A percentile compares a stretch with the other conserved stretches of the same genome.
phyloP scores from a whole-genome alignment of 2,329 filamentous ascomycete species.

The Escovopsis sp. region DNA sequence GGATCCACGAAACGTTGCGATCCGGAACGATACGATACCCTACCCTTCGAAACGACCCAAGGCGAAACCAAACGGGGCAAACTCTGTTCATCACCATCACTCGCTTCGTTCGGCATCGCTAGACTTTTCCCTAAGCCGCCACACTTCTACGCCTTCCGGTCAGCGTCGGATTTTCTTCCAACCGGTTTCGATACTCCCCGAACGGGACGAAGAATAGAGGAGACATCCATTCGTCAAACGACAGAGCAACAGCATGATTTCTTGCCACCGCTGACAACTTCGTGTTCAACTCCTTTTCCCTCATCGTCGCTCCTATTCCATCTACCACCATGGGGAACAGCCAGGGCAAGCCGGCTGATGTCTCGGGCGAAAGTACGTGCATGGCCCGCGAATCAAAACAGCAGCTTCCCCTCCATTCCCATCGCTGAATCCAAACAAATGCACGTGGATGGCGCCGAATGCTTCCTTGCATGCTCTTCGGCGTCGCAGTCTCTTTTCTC shows the following conservation, averaged over 20 bases:
- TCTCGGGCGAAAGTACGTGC: conserved; percentile 72
- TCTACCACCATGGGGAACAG: conserved; percentile 79
- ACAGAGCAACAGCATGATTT: conserved; percentile 12
- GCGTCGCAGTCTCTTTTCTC: not conserved
- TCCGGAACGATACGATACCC: too few relatives aligned
- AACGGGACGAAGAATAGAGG: not conserved
- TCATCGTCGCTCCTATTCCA: conserved; percentile 10
- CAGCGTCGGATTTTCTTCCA: too few relatives aligned
- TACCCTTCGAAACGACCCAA: too few relatives aligned
- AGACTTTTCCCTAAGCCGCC: too few relatives aligned
- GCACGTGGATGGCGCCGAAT: conserved; percentile 3
- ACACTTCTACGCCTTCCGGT: too few relatives aligned
- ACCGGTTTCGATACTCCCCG: not conserved
- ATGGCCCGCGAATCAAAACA: conserved; percentile 1
- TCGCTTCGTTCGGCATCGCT: too few relatives aligned
- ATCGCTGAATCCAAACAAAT: conserved; percentile 4
- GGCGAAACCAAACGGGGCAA: too few relatives aligned
- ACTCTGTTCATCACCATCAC: too few relatives aligned
- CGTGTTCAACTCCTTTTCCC: conserved; percentile 1
- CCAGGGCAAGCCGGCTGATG: conserved; percentile 83
- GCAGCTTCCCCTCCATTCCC: conserved; percentile 4
- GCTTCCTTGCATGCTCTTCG: not conserved
- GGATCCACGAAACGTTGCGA: too few relatives aligned
- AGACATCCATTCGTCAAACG: not conserved
- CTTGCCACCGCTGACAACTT: conserved; percentile 10